Percentiles rank a stretch among this genome's conserved stretches.
These are phyloP conservation scores for Coleophoma eucalyptorum DNA, from an alignment of 2,329 filamentous ascomycete species.

Conservation along the genomic window DNA sequence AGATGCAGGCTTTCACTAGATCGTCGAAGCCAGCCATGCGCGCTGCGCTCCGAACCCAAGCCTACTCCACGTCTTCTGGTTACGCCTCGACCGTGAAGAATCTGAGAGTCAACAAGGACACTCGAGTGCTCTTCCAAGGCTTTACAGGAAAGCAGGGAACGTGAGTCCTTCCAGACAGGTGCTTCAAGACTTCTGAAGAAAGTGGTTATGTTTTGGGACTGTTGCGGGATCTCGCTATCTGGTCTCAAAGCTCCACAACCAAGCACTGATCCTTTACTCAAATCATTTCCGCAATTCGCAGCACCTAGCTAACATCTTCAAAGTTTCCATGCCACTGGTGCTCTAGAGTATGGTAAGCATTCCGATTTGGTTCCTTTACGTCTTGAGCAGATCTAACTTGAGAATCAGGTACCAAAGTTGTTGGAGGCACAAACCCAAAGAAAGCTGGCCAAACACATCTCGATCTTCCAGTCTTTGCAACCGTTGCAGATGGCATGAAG, in stretches of 20 bases:
- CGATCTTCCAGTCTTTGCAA: slow-evolving; percentile 88
- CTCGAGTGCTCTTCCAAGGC: slow-evolving; percentile 94
- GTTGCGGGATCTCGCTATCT: no score
- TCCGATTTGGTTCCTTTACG: no score
- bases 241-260: no score
- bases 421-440: slow-evolving; percentile 98
- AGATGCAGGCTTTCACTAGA: slow-evolving; percentile 84
- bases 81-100: slow-evolving; percentile 76
- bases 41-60: slow-evolving; percentile 65
- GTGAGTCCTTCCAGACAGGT: slow-evolving; percentile 48
- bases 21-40: slow-evolving; percentile 65
- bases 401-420: slow-evolving; percentile 81
- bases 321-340: slow-evolving; percentile 96
- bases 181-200: slow-evolving; percentile 25
- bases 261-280: no score
- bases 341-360: slow-evolving; percentile 88
- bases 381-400: slow-evolving; percentile 23
- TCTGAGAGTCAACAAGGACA: slow-evolving; percentile 88
- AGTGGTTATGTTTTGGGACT: no score
- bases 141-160: slow-evolving; percentile 98
- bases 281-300: no score
- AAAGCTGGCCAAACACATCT: slow-evolving; percentile 92
- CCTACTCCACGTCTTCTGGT: slow-evolving; percentile 69
- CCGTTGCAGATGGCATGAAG: slow-evolving; percentile 83
- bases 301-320: slow-evolving; percentile 1